Conservation (phyloP, 305 asterid species). For the Fraxinus latifolia region DNA sequence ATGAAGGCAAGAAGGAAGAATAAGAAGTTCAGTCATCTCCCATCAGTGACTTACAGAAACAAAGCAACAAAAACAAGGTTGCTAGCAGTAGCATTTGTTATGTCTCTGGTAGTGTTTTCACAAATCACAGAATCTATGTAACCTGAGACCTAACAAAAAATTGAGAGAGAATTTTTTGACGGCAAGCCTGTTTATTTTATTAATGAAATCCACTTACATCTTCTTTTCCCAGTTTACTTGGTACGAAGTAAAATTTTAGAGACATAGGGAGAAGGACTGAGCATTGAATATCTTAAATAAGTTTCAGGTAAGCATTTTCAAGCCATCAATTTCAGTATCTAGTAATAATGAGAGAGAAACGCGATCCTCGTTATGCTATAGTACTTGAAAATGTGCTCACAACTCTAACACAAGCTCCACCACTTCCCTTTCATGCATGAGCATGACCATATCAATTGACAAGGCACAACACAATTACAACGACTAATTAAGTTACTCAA, state of each 20-base stretch:
- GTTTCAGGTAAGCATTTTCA: not conserved
- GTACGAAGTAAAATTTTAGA: not conserved
- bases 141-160: not conserved
- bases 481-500: not conserved
- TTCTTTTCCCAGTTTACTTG: not conserved
- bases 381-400: not conserved
- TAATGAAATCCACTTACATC: not conserved
- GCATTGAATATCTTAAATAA: not conserved
- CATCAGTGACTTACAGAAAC: constrained; percentile 16
- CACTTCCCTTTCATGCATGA: not conserved
- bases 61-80: constrained; percentile 12
- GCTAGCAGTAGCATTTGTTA: constrained; percentile 16
- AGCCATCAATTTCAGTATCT: not conserved
- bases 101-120: not conserved
- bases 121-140: constrained; percentile 16
- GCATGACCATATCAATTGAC: not conserved
- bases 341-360: not conserved
- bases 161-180: not conserved
- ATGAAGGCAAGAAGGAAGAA: constrained; percentile 30
- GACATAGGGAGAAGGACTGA: not conserved
- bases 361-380: not conserved
- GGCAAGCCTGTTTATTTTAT: not conserved
- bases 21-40: constrained; percentile 24
- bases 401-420: not conserved
- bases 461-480: not conserved